Conservation (phyloP, 2,329 filamentous ascomycete genomes). For the Aspergillus fijiensis region DNA sequence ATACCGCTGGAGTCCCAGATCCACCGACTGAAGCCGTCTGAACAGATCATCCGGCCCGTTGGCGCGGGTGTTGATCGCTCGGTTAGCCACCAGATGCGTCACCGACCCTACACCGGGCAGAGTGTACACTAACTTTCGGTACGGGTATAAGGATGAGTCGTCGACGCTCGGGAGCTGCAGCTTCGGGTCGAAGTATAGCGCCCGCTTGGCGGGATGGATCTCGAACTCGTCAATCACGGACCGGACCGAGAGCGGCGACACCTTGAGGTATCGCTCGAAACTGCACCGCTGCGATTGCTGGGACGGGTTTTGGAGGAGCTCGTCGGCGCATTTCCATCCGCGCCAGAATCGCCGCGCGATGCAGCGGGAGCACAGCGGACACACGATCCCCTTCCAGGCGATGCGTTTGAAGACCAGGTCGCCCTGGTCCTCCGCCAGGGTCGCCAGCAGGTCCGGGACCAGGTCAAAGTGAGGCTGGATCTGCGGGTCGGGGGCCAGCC, state of each 20-base stretch:
- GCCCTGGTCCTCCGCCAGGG: constrained; percentile 37
- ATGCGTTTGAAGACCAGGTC: constrained; percentile 50
- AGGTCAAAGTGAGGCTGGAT: constrained; percentile 38
- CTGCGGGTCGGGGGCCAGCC: constrained; percentile 46
- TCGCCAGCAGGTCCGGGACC: constrained; percentile 41
- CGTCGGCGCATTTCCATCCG: constrained; percentile 57
- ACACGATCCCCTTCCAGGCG: constrained; percentile 65
- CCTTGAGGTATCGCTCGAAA: constrained; percentile 41
- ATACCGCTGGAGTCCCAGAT: constrained; percentile 50
- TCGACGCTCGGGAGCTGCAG: constrained; percentile 31
- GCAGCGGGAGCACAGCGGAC: constrained; percentile 62
- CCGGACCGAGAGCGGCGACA: constrained; percentile 30
- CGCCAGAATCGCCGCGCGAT: constrained; percentile 61
- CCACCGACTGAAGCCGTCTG: constrained; percentile 43
- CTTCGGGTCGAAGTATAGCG: constrained; percentile 27
- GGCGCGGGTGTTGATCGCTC: constrained; percentile 49
- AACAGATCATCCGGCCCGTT: constrained; percentile 65
- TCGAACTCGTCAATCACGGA: constrained; percentile 36
- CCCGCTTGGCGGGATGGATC: constrained; percentile 28
- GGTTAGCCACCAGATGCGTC: constrained; percentile 58
- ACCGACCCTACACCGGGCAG: constrained; percentile 46
- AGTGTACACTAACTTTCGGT: constrained; percentile 34
- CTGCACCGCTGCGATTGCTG: constrained; percentile 48
- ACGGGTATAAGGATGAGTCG: constrained; percentile 30
- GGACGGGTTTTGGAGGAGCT: not conserved